phyloP scores from a whole-genome alignment of 352 stramenopile species.

The Saprolegnia parasitica region DNA sequence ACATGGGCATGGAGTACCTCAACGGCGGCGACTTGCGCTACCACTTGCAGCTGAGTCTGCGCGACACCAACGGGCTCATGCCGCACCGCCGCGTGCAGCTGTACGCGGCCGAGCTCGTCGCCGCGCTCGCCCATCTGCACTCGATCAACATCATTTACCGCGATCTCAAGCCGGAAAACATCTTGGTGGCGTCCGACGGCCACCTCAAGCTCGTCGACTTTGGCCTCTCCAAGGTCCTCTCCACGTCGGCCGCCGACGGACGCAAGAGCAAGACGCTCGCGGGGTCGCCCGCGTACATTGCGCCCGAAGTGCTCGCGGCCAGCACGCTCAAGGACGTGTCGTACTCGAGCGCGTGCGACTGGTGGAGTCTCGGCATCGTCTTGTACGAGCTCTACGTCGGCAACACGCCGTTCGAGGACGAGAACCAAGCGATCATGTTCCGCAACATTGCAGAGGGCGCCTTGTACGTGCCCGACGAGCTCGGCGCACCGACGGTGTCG shows the following conservation, averaged over 20 bases:
- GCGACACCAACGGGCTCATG: conserved; percentile 58
- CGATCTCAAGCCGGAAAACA: conserved; percentile 85
- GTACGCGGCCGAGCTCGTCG: conserved; percentile 81
- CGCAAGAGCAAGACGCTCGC: conserved; percentile 64
- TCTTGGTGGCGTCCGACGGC: conserved; percentile 84
- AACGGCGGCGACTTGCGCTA: conserved; percentile 93
- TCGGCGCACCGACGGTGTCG: conserved; percentile 68
- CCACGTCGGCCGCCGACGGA: conserved; percentile 37
- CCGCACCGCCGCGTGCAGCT: conserved; percentile 63
- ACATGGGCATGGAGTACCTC: conserved; percentile 98
- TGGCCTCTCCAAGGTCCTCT: conserved; percentile 79
- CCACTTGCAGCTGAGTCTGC: conserved; percentile 55
- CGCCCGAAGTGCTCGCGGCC: conserved; percentile 82
- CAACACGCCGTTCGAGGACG: conserved; percentile 89
- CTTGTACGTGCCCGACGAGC: conserved; percentile 71
- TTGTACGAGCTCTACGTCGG: conserved; percentile 89
- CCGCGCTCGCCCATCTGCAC: conserved; percentile 82
- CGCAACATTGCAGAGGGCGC: conserved; percentile 83
- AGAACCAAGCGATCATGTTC: conserved; percentile 90
- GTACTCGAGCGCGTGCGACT: conserved; percentile 85
- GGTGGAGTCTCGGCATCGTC: conserved; percentile 88
- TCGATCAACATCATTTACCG: conserved; percentile 88
- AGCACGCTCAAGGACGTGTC: conserved; percentile 28
- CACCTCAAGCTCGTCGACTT: conserved; percentile 89
- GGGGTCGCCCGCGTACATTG: conserved; percentile 88